A percentile compares a stretch with the other conserved stretches of the same genome.
Conservation (phyloP, 345 rosid genomes). For the Rhizophora apiculata region DNA sequence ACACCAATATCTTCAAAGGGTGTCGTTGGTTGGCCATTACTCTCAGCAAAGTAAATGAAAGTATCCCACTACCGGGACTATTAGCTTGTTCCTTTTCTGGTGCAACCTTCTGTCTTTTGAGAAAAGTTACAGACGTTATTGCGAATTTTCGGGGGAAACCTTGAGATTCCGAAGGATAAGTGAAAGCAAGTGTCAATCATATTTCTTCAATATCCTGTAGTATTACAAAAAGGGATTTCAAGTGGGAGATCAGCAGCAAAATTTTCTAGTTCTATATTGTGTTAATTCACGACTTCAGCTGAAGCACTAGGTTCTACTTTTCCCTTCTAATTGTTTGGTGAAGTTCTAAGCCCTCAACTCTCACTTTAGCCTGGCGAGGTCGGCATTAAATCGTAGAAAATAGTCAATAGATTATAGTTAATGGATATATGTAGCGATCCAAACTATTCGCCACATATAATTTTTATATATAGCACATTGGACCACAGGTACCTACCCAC, state of each 20-base stretch:
- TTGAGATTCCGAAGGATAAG: background rate
- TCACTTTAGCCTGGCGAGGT: conserved; percentile 13
- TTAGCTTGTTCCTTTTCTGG: background rate
- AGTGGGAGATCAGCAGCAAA: background rate
- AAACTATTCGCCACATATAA: conserved; percentile 18
- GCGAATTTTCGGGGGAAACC: background rate
- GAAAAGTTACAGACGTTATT: background rate
- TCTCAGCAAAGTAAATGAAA: conserved; percentile 4
- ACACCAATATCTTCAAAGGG: conserved; percentile 6
- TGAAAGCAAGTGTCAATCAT: background rate
- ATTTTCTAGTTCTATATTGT: background rate
- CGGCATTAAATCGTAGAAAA: conserved; percentile 22
- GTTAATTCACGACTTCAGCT: background rate
- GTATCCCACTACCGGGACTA: conserved; percentile 13
- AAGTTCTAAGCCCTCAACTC: conserved; percentile 1
- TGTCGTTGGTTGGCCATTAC: conserved; percentile 20
- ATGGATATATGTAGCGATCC: conserved; percentile 18
- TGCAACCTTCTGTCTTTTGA: conserved; percentile 2
- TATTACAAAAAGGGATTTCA: background rate
- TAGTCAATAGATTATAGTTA: conserved; percentile 8
- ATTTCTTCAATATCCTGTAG: background rate
- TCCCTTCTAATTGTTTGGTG: background rate
- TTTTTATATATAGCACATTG: conserved; percentile 13
- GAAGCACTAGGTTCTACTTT: background rate
- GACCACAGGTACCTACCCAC: conserved; percentile 29